These are phyloP conservation scores for Dryadomyces quercivorus DNA, from an alignment of 2,329 filamentous ascomycete species.

Conservation along the genomic window DNA sequence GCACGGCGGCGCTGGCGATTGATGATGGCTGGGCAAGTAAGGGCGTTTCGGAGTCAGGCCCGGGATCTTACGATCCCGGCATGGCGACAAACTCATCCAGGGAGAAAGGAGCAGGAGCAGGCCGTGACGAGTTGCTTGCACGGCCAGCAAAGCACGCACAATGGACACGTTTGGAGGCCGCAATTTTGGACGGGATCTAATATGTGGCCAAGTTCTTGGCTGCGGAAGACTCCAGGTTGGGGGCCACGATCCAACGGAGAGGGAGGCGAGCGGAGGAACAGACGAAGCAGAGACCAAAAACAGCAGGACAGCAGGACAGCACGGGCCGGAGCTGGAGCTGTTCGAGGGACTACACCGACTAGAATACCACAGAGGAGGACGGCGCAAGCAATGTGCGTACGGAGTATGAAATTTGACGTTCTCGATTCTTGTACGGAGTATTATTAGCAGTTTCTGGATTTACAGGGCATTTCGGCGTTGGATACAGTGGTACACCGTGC, in stretches of 20 bases:
- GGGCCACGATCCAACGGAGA: too few species aligned
- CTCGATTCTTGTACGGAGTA: not conserved
- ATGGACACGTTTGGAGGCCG: too few species aligned
- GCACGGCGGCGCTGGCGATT: not conserved
- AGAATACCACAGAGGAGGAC: not conserved
- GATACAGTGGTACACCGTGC: not conserved
- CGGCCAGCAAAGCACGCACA: too few species aligned
- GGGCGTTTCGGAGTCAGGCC: not conserved
- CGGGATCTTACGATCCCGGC: too few species aligned
- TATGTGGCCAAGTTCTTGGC: too few species aligned
- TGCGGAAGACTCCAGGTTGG: too few species aligned
- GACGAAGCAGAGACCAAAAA: too few species aligned
- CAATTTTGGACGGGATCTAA: too few species aligned
- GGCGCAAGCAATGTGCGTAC: conserved; percentile 3
- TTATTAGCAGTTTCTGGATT: too few species aligned
- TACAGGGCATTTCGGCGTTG: not conserved
- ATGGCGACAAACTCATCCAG: too few species aligned
- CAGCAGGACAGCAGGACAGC: too few species aligned
- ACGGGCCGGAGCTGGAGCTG: not conserved
- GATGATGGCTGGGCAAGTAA: not conserved
- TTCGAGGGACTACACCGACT: not conserved
- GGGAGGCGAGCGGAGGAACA: too few species aligned
- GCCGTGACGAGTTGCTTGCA: not conserved
- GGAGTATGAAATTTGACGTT: not conserved
- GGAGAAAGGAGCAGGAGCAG: not conserved